Conservation (phyloP, 2,329 filamentous ascomycete genomes). For the Epicoccum nigrum region DNA sequence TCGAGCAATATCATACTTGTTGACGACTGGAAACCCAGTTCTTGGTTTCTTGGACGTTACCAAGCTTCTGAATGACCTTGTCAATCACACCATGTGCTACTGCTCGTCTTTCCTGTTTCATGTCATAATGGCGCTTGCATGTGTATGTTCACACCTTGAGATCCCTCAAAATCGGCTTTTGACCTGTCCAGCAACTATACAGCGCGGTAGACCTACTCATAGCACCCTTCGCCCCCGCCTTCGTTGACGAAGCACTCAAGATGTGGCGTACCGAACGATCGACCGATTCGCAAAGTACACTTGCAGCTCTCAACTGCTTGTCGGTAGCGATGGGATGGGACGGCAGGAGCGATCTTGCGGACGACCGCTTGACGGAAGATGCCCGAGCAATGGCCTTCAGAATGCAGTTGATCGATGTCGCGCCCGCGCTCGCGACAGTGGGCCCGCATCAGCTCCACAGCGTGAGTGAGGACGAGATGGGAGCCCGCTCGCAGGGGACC, state of each 20-base stretch:
- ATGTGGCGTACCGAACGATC: slow-evolving; percentile 13
- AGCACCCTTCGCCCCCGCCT: background rate
- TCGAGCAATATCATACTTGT: slow-evolving; percentile 9
- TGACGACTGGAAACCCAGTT: slow-evolving; percentile 6
- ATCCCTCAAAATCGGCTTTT: background rate
- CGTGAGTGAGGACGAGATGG: too few relatives aligned
- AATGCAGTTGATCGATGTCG: slow-evolving; percentile 7
- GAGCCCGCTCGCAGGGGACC: too few relatives aligned
- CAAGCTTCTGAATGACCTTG: slow-evolving; percentile 10
- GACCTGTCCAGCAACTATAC: slow-evolving; percentile 14
- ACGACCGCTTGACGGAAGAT: slow-evolving; percentile 8
- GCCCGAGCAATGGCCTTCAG: slow-evolving; percentile 12
- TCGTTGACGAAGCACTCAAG: slow-evolving; percentile 11
- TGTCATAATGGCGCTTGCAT: slow-evolving; percentile 15
- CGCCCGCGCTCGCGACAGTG: background rate
- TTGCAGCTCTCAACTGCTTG: slow-evolving; percentile 16
- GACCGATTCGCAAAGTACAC: slow-evolving; percentile 6
- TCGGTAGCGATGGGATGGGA: slow-evolving; percentile 3
- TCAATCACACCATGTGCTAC: slow-evolving; percentile 8
- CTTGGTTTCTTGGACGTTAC: slow-evolving; percentile 15
- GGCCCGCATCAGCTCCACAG: background rate
- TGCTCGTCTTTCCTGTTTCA: slow-evolving; percentile 19
- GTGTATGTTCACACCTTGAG: slow-evolving; percentile 7
- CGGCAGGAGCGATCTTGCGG: slow-evolving; percentile 5
- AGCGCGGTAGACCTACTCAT: background rate